Evolutionary conservation across 441 rosid species (phyloP), one percentile per base, ranked within the genome.

Genomic region (Erysimum cheiri): DNA sequence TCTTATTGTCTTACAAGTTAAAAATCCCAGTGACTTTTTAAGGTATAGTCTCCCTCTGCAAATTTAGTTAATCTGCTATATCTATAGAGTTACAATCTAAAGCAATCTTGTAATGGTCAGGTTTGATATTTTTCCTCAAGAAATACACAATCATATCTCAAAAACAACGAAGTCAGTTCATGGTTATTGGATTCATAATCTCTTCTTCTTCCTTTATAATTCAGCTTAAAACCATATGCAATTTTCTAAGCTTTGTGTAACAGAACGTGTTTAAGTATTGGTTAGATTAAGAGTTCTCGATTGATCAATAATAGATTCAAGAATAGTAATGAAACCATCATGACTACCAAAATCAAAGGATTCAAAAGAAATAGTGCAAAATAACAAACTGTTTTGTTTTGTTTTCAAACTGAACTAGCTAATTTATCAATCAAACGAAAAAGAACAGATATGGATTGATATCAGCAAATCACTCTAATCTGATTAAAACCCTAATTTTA

Each of bases 401-500:
- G 24, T 22, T 22, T 22, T 22, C 24, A 22, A 22, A 22, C 24
- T 22, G 24, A 22, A 22, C 24, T 22, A 22, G 1, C 24, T 22
- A 2, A 22, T 22, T 22, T 4, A 36, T 46, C 39, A 54, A 14
- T 60, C 19, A 50, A 49, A 47, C 2, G 39, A 53, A 67, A 66
- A 15, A 17, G 2, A 15, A 44, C 26, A 5, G n/a, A 35, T 6
- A 46, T 6, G 5, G 40, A 9, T 43, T 14, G 5, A 4, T 55
- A 55, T 15, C 56, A 35, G 22, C 3, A 63, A 43, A 10, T 32
- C 19, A n/a, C 19, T 59, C 15, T 43, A 8, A 64, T 37, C 24
- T 14, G 31, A 8, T 17, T 8, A 60, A 15, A 71, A 19, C 36
- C 60, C 53, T 72, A 56, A 14, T 29, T 56, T 29, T 4, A 60